Conservation (phyloP, 2,329 filamentous ascomycete genomes). For the Fusarium poae region DNA sequence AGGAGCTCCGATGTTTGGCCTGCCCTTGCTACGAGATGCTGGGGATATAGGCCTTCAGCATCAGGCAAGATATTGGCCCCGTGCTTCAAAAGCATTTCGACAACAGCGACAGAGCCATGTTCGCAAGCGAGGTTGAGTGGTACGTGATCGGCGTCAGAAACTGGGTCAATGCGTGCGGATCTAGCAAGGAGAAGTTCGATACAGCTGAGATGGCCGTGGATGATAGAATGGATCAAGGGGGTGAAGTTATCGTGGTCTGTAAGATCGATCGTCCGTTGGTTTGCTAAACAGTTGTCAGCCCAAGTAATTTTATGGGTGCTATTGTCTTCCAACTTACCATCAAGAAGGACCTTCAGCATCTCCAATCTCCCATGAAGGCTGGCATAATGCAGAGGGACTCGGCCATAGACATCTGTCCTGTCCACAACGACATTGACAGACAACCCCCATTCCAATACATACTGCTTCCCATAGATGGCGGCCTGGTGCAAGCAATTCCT, state of each 20-base stretch:
- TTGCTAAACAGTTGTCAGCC: constrained; percentile 60
- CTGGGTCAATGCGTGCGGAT: constrained; percentile 87
- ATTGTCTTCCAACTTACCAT: constrained; percentile 59
- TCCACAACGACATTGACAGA: constrained; percentile 80
- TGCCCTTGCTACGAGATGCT: constrained; percentile 93
- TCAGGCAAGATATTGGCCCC: constrained; percentile 89
- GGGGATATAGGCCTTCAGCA: constrained; percentile 95
- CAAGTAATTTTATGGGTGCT: background rate
- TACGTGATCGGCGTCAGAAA: constrained; percentile 89
- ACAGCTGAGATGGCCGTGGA: constrained; percentile 84
- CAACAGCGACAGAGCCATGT: constrained; percentile 86
- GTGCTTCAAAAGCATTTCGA: constrained; percentile 84
- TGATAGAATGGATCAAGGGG: constrained; percentile 93
- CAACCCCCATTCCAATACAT: constrained; percentile 83
- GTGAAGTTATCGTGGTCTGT: constrained; percentile 99
- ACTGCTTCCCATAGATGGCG: constrained; percentile 89
- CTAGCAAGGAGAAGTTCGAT: constrained; percentile 81
- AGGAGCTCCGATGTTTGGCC: constrained; percentile 85
- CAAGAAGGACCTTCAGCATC: constrained; percentile 81
- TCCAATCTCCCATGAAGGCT: constrained; percentile 92
- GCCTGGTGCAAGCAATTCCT: constrained; percentile 96
- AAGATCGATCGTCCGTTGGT: constrained; percentile 81
- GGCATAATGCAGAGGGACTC: constrained; percentile 94
- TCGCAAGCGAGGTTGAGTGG: constrained; percentile 96
- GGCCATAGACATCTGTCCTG: constrained; percentile 90